phyloP scores from a whole-genome alignment of 2,329 filamentous ascomycete species.

The Pyrenophora tritici-repentis region DNA sequence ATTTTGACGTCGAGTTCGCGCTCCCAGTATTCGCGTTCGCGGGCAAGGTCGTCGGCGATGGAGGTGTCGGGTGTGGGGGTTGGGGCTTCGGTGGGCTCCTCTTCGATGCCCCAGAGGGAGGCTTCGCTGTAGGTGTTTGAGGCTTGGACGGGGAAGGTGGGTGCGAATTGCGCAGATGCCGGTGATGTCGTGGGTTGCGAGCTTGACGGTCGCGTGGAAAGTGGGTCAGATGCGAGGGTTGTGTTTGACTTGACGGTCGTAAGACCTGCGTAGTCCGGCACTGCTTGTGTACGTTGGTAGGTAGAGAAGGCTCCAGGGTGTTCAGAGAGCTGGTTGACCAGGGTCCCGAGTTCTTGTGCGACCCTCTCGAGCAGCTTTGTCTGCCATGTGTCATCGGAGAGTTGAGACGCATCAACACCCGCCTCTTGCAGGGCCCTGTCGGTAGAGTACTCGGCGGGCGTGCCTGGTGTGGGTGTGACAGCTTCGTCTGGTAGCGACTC shows the following conservation, averaged over 20 bases:
- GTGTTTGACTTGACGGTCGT: slow-evolving; percentile 56
- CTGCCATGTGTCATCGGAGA: slow-evolving; percentile 65
- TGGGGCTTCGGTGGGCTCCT: slow-evolving; percentile 54
- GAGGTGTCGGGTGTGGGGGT: slow-evolving; percentile 20
- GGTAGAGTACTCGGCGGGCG: slow-evolving; percentile 24
- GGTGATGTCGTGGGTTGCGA: slow-evolving; percentile 40
- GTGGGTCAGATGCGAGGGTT: slow-evolving; percentile 27
- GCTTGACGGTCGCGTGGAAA: slow-evolving; percentile 27
- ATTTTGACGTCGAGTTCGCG: slow-evolving; percentile 87
- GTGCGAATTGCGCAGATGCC: slow-evolving; percentile 54
- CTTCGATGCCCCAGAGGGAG: slow-evolving; percentile 70
- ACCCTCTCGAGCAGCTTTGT: slow-evolving; percentile 80
- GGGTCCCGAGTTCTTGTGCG: slow-evolving; percentile 80
- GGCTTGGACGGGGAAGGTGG: slow-evolving; percentile 49
- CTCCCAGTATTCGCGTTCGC: slow-evolving; percentile 83
- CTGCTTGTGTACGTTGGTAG: slow-evolving; percentile 64
- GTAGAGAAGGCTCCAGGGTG: slow-evolving; percentile 89
- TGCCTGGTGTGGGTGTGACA: slow-evolving; percentile 22
- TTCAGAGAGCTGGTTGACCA: slow-evolving; percentile 82
- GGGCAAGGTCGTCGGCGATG: slow-evolving; percentile 43
- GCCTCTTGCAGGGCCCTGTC: slow-evolving; percentile 28
- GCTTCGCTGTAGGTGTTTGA: slow-evolving; percentile 53
- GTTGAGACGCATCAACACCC: slow-evolving; percentile 34
- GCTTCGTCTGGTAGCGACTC: slow-evolving; percentile 67
- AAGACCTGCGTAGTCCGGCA: slow-evolving; percentile 78